These are phyloP conservation scores for Cystobasidium onofrii DNA, from an alignment of 768 basidiomycete species.

Conservation along the genomic window DNA sequence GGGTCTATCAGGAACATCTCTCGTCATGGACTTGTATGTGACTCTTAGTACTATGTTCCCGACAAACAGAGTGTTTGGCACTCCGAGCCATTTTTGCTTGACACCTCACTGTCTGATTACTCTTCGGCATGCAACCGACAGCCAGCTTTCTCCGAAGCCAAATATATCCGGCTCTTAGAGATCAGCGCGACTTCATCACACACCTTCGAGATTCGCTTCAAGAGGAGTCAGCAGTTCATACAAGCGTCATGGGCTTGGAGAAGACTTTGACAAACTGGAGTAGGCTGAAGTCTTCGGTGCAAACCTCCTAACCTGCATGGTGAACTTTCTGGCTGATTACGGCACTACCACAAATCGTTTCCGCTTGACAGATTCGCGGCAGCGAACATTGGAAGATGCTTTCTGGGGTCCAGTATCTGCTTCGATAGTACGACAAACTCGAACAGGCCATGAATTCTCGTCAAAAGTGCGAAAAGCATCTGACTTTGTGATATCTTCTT, in stretches of 20 bases:
- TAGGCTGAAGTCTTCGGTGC: background rate
- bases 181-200: too few species aligned
- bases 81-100: too few species aligned
- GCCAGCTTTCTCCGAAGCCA: background rate
- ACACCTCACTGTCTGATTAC: background rate
- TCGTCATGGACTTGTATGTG: too few species aligned
- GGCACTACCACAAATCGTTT: background rate
- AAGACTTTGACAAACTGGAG: conserved; percentile 23
- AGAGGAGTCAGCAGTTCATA: too few species aligned
- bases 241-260: background rate
- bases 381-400: conserved; percentile 8
- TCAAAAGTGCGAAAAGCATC: background rate
- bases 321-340: background rate
- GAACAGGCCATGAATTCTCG: background rate
- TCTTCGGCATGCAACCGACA: background rate
- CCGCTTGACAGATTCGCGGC: background rate
- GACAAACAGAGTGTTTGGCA: too few species aligned
- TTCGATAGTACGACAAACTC: conserved; percentile 10
- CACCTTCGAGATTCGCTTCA: too few species aligned
- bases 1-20: too few species aligned
- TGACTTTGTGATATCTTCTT: background rate
- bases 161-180: background rate
- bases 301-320: background rate
- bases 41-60: too few species aligned
- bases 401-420: conserved; percentile 28